Evolutionary conservation across 2,329 filamentous ascomycete genomes (phyloP).

Genomic region (Gnomoniopsis smithogilvyi): DNA sequence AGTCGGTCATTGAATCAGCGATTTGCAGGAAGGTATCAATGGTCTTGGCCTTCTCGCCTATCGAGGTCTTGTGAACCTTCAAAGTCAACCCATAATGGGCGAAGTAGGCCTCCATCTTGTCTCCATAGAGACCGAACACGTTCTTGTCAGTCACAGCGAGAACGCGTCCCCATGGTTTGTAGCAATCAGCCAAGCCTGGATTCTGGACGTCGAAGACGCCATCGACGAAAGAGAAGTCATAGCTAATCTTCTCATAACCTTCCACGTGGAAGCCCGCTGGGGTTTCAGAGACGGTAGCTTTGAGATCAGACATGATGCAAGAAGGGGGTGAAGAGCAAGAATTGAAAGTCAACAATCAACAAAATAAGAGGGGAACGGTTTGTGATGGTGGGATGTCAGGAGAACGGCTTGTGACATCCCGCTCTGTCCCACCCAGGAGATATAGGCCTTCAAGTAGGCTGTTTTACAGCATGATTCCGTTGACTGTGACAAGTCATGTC

Average conservation of each 20-base stretch:
- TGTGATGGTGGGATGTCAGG: neutral
- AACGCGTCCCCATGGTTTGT: constrained; percentile 61
- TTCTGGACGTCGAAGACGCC: constrained; percentile 62
- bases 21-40: constrained; percentile 68
- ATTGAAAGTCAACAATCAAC: neutral
- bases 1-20: constrained; percentile 71
- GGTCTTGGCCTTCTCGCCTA: constrained; percentile 72
- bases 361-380: neutral
- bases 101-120: constrained; percentile 65
- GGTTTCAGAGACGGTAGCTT: constrained; percentile 62
- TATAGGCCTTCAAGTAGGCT: constrained; percentile 1
- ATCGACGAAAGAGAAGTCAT: constrained; percentile 72
- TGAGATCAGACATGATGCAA: constrained; percentile 64
- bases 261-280: constrained; percentile 65
- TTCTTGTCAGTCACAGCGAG: constrained; percentile 69
- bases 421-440: neutral
- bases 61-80: constrained; percentile 68
- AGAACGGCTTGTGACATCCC: no score
- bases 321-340: neutral
- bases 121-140: constrained; percentile 66
- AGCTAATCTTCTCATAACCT: constrained; percentile 74
- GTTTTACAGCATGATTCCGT: neutral
- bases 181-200: constrained; percentile 60
- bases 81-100: constrained; percentile 59
- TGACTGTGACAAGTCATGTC: constrained; percentile 8